Base-by-base conservation (phyloP, 306 rosid genomes). In the Quercus rubra region DNA sequence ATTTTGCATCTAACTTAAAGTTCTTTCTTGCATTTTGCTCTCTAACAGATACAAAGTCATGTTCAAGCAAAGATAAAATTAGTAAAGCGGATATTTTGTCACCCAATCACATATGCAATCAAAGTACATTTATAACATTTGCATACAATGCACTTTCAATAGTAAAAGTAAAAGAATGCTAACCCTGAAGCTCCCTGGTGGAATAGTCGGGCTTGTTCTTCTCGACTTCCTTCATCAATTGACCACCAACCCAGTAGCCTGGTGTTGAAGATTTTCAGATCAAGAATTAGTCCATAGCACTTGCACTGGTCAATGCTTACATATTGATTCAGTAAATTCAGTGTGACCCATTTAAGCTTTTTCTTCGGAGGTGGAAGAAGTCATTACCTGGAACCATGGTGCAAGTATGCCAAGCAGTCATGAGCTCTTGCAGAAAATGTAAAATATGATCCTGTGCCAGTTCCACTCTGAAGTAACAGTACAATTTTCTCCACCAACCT, bases 191-290 rank as follows among this genome's bases (percentile, higher is more conserved):
- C 90, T 63, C 91, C 96, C 81, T 93, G 97, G 1, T 91, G 98
- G 86, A 88, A 90, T 41, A 93, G 59, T 19, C 89, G 85, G 20
- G 99, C 99, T 84, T 91, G 94, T 78, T 96, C 99, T 85, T 96
- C 99, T 52, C 84, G 81, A 88, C 98, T 96, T 71, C 98, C 96
- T 90, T 96, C 99, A 84, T 96, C 99, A 78, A 96, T 93, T 58
- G 99, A 93, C 99, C 99, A 96, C 99, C 99, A 96, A 61, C 99
- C 99, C 75, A 96, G 84, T 31, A 96, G 88, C 88, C 99, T 96
- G 88, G 70, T 73, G 76, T 56, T 70, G 78, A 14, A 20, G 35
- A 83, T 72, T 72, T 35, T 82, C 82, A 82, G 83, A 82, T 54
- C 66, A 75, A 66, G 76, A 73, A 79, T 79, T 56, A 70, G 30